phyloP scores from a whole-genome alignment of 1,139 yeast genomes.

The Magnusiomyces ingens region DNA sequence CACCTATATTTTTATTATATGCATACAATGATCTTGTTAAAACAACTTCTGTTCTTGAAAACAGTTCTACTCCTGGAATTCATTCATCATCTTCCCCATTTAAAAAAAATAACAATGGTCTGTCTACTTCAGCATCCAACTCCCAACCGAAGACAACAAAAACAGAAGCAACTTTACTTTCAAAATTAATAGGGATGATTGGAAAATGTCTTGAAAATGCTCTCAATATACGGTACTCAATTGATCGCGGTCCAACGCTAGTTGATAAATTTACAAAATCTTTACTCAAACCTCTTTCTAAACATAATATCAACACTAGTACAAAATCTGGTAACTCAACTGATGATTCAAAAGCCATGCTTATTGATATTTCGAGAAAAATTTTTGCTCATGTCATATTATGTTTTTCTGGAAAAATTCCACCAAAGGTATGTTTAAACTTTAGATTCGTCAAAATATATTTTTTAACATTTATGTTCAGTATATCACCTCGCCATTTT shows the following conservation, averaged over 20 bases:
- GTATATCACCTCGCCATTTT: conserved; percentile 1
- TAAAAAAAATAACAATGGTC: background rate
- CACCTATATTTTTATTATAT: background rate
- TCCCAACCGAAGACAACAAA: background rate
- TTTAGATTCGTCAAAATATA: background rate
- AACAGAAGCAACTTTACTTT: background rate
- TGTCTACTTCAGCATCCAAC: background rate
- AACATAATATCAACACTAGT: background rate
- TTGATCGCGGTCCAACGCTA: too few relatives aligned
- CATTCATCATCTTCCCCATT: background rate
- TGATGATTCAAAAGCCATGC: too few relatives aligned
- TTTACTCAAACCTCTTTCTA: background rate
- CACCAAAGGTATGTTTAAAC: background rate
- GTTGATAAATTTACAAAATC: too few relatives aligned
- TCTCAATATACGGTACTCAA: background rate
- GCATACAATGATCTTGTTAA: background rate
- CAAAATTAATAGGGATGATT: background rate
- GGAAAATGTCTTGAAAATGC: background rate
- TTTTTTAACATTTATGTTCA: background rate
- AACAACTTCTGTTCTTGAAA: background rate
- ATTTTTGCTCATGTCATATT: background rate
- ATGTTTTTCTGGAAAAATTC: background rate
- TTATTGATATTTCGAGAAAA: background rate
- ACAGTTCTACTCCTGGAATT: too few relatives aligned
- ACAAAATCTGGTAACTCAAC: background rate